phyloP scores from a whole-genome alignment of 352 stramenopile genomes.

The Aphanomyces stellatus region DNA sequence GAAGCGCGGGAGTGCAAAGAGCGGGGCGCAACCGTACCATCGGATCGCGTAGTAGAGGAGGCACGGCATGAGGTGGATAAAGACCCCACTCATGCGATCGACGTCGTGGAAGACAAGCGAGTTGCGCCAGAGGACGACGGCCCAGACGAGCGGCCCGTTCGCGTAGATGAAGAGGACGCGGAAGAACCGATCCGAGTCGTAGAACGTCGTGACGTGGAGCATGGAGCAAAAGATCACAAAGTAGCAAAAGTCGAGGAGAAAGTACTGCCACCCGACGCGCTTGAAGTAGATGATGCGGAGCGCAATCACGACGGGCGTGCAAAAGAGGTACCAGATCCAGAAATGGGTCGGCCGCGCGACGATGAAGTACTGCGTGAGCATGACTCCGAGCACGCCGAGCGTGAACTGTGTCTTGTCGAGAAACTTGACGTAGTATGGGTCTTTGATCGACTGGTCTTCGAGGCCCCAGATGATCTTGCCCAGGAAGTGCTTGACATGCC shows the following conservation, averaged over 20 bases:
- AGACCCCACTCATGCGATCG: constrained; percentile 38
- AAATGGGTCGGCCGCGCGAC: constrained; percentile 25
- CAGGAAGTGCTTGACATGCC: not conserved
- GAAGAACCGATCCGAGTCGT: constrained; percentile 19
- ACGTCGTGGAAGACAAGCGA: constrained; percentile 40
- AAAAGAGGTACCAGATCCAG: constrained; percentile 27
- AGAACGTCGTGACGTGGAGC: constrained; percentile 25
- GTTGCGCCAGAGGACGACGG: constrained; percentile 40
- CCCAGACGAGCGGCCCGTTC: constrained; percentile 33
- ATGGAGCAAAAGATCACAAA: constrained; percentile 29
- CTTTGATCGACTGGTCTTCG: constrained; percentile 22
- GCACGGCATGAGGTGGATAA: constrained; percentile 33
- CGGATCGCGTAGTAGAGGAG: constrained; percentile 29
- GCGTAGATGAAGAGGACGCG: constrained; percentile 31
- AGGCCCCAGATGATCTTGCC: constrained; percentile 23
- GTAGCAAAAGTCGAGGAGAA: constrained; percentile 53
- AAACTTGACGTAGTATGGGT: constrained; percentile 30
- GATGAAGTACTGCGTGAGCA: constrained; percentile 33
- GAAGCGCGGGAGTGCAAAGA: not conserved
- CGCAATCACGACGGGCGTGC: constrained; percentile 27
- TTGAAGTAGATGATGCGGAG: constrained; percentile 24
- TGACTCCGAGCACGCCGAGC: constrained; percentile 29
- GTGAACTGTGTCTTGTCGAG: constrained; percentile 38
- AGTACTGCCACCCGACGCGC: constrained; percentile 32
- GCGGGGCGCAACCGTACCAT: constrained; percentile 19